Evolutionary conservation across 1,139 yeast genomes (phyloP).

Genomic region (Yamadazyma oceani): DNA sequence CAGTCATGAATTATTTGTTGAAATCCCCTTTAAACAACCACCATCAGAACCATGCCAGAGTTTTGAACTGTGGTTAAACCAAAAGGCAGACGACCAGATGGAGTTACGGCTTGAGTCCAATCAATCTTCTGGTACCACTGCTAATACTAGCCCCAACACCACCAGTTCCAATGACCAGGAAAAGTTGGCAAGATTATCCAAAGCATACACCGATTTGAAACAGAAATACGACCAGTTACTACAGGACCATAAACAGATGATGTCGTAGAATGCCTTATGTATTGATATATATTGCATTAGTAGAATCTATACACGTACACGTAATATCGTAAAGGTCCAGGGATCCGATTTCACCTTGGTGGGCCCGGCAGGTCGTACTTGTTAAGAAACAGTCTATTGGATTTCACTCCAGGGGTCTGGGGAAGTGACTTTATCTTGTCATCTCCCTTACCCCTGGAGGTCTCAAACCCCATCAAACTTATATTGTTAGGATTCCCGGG

Average conservation of each 20-base stretch:
- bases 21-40: slow-evolving; percentile 23
- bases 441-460: neutral
- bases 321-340: too few relatives aligned
- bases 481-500: slow-evolving; percentile 21
- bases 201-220: slow-evolving; percentile 60
- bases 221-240: slow-evolving; percentile 60
- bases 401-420: neutral
- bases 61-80: slow-evolving; percentile 44
- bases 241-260: slow-evolving; percentile 48
- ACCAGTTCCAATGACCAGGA: slow-evolving; percentile 7
- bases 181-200: slow-evolving; percentile 49
- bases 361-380: neutral
- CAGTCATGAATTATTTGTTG: slow-evolving; percentile 53
- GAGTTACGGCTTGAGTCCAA: slow-evolving; percentile 45
- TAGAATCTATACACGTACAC: too few relatives aligned
- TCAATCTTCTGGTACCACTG: slow-evolving; percentile 27
- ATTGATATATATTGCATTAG: neutral
- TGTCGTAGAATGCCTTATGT: neutral
- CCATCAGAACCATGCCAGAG: neutral
- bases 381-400: neutral
- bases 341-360: too few relatives aligned
- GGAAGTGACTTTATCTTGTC: neutral
- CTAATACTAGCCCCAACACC: too few relatives aligned
- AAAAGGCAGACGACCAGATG: slow-evolving; percentile 51
- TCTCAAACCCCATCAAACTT: slow-evolving; percentile 64